Evolutionary conservation across 345 rosid genomes (phyloP), one percentile per base, ranked within the genome.

Genomic region (Leavenworthia alabamica): DNA sequence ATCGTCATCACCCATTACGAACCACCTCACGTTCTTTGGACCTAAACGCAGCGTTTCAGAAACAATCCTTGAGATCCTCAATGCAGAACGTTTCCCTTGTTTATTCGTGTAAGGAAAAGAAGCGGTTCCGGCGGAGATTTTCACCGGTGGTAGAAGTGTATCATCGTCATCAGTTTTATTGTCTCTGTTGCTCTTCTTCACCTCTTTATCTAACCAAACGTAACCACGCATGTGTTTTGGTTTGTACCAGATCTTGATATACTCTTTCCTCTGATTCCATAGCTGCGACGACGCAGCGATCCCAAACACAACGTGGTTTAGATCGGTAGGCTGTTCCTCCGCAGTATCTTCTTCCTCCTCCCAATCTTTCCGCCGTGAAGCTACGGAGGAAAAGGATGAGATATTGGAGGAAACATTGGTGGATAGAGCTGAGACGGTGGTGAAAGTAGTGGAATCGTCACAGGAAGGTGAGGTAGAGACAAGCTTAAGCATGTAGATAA

Each of bases 1-100:
- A 67, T 92, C 99, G 43, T 92, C 99, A 71, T 89, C 99, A 0
- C 99, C 99, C 99, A 92, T 92, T 64, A 92, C 98, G 60, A 92
- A 86, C 98, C 98, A 92, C 81, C 96, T 62, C 61, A 86, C 96
- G 51, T 83, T 80, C 31, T 77, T 60, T 12, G 73, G 67, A 47
- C 92, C 92, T 43, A 89, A 45, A 10, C 87, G 85, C 36, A 89
- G 75, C 14, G 86, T 89, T 43, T 92, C 98, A 39, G 98, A 80
- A 26, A 92, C 97, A 70, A 92, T 89, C 73, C 98, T 68, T n/a
- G 97, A 89, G 80, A 92, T 89, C 80, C 98, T 83, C 20, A 92
- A 73, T 36, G 98, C 98, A 7, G 98, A 92, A 7, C 97, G 73
- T 73, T 92, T 97, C 2, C 98, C 98, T 56, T 92, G 89, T 52